Percentiles rank a stretch among this genome's conserved stretches.
Conservation (phyloP, 208 protist species). For the Naegleria fowleri region DNA sequence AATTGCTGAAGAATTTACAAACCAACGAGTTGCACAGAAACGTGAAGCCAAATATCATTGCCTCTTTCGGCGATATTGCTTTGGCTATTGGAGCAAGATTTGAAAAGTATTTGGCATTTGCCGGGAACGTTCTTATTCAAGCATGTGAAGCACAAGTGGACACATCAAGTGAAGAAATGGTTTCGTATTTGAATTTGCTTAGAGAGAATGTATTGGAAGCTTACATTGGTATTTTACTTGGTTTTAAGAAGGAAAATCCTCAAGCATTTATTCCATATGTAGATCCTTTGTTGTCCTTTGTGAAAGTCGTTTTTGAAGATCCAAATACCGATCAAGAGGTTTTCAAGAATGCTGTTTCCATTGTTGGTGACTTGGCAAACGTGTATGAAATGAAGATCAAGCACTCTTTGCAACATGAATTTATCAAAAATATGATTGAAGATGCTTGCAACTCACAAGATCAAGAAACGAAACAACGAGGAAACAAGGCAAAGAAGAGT, state of each 20-base stretch:
- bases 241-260: slow-evolving; percentile 44
- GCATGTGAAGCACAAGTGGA: slow-evolving; percentile 39
- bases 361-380: slow-evolving; percentile 43
- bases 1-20: slow-evolving; percentile 65
- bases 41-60: slow-evolving; percentile 86
- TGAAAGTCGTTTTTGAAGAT: slow-evolving; percentile 33
- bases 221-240: slow-evolving; percentile 61
- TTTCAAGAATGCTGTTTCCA: slow-evolving; percentile 43
- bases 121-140: slow-evolving; percentile 67
- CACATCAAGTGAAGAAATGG: neutral
- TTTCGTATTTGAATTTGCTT: slow-evolving; percentile 33
- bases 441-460: neutral
- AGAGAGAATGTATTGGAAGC: slow-evolving; percentile 56
- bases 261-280: slow-evolving; percentile 46
- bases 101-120: slow-evolving; percentile 65
- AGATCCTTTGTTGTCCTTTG: slow-evolving; percentile 38
- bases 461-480: neutral
- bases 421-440: neutral
- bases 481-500: neutral
- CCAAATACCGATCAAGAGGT: slow-evolving; percentile 34
- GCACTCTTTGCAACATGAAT: neutral
- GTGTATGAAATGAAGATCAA: slow-evolving; percentile 16
- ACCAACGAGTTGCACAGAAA: slow-evolving; percentile 68
- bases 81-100: slow-evolving; percentile 78
- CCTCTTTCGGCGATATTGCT: slow-evolving; percentile 88